Evolutionary conservation across 495 filamentous ascomycete genomes (phyloP), one percentile per base, ranked within the genome.

Genomic region (Oidiodendron maius): DNA sequence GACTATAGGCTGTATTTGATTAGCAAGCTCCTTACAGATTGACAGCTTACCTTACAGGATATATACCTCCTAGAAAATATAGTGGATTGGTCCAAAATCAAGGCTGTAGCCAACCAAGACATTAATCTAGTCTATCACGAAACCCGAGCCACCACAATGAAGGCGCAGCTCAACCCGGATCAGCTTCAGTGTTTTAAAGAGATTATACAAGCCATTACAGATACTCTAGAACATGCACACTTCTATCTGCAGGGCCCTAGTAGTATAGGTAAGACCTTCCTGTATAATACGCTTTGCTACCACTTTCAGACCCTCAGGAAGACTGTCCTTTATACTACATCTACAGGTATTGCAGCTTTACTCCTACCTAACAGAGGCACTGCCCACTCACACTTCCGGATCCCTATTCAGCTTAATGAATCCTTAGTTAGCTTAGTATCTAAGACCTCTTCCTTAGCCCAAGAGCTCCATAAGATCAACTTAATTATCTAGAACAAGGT

Each of bases 291-390:
- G 5, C 22, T 59, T 4, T 55, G 22, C 28, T 18, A 55, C 22
- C 41, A 52, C 28, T 58, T 40, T 43, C 37, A 37, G 23, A 36
- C 10, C 12, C 26, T 46, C 36, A 47, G 46, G 6, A 56, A 56
- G 16, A 52, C 39, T 25, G 52, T 59, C n/a, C 46, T 59, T 21
- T 59, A 23, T 41, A 41, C 56, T 32, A 48, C 43, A 36, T 56
- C 40, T 48, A 56, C 41, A 13, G 40, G 53, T 35, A 59, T 59
- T 48, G 32, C 37, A 25, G 26, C 44, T 21, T 39, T 56, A 4
- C 28, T 59, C 13, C 40, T 59, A 10, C 43, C 46, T 22, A 35
- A 46, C 22, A 39, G 42, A 44, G 12, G 30, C 4, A 55, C 41
- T 13, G 36, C 38, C 3, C 34, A 59, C 37, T 48, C 22, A 23